Conservation (phyloP, 2,329 filamentous ascomycete genomes). For the Clarireedia sp. region DNA sequence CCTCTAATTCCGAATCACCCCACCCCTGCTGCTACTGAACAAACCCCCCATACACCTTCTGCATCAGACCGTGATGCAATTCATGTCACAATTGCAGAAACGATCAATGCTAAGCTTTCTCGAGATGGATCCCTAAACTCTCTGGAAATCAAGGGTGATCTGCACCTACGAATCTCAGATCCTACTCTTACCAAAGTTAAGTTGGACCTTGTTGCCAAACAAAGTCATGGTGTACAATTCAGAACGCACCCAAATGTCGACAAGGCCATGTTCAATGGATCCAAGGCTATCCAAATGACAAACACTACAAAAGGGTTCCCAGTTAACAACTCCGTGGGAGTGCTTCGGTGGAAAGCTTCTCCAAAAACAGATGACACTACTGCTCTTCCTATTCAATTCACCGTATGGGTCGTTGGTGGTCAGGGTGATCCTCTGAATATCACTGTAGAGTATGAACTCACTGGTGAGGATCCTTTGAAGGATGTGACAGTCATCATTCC, state of each 20-base stretch:
- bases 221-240: slow-evolving; percentile 81
- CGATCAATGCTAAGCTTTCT: slow-evolving; percentile 82
- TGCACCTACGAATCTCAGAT: slow-evolving; percentile 85
- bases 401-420: slow-evolving; percentile 93
- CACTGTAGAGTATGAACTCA: slow-evolving; percentile 93
- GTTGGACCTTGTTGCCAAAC: slow-evolving; percentile 66
- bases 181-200: slow-evolving; percentile 86
- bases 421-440: slow-evolving; percentile 74
- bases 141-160: slow-evolving; percentile 82
- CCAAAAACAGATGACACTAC: slow-evolving; percentile 73
- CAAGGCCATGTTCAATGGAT: slow-evolving; percentile 73
- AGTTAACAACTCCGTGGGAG: slow-evolving; percentile 85
- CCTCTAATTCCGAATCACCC: slow-evolving; percentile 56
- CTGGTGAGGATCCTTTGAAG: slow-evolving; percentile 66
- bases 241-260: slow-evolving; percentile 96
- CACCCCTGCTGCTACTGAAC: slow-evolving; percentile 43
- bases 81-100: slow-evolving; percentile 79
- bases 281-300: slow-evolving; percentile 81
- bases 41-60: slow-evolving; percentile 47
- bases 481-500: slow-evolving; percentile 87
- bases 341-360: slow-evolving; percentile 84
- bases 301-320: slow-evolving; percentile 86
- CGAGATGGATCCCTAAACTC: slow-evolving; percentile 82
- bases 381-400: slow-evolving; percentile 88
- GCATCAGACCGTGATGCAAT: slow-evolving; percentile 75